phyloP scores from a whole-genome alignment of 179 eudicot genomes.

The Carnegiea gigantea region DNA sequence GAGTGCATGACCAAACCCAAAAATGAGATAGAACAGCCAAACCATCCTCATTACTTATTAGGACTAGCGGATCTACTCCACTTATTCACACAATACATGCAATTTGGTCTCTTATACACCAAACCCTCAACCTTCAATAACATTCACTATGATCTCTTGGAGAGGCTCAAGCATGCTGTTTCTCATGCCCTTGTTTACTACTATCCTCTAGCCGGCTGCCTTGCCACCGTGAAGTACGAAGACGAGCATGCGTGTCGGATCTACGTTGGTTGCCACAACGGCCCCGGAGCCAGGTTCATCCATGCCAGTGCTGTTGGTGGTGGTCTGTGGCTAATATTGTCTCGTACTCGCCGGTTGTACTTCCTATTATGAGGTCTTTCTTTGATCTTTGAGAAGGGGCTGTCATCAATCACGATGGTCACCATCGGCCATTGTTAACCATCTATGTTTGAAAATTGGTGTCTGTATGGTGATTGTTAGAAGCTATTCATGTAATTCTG shows the following conservation, averaged over 20 bases:
- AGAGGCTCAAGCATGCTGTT: slow-evolving; percentile 36
- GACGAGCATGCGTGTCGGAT: slow-evolving; percentile 34
- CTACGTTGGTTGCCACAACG: slow-evolving; percentile 34
- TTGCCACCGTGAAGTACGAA: slow-evolving; percentile 32
- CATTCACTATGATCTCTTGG: slow-evolving; percentile 16
- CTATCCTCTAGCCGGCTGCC: slow-evolving; percentile 51
- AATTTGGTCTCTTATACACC: slow-evolving; percentile 21
- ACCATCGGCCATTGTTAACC: slow-evolving; percentile 34
- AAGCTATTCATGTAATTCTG: too few species aligned
- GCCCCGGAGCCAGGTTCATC: slow-evolving; percentile 44
- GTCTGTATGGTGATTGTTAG: too few species aligned
- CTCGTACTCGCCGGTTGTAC: slow-evolving; percentile 26
- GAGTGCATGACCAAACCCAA: slow-evolving; percentile 7
- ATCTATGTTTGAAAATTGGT: slow-evolving; percentile 20
- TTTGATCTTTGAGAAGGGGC: slow-evolving; percentile 37
- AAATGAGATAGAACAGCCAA: not conserved
- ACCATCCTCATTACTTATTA: slow-evolving; percentile 9
- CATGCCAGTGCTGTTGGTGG: slow-evolving; percentile 28
- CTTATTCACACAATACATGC: slow-evolving; percentile 14
- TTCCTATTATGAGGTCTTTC: slow-evolving; percentile 28
- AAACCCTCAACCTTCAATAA: slow-evolving; percentile 11
- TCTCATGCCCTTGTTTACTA: slow-evolving; percentile 36
- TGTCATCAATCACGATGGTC: slow-evolving; percentile 45
- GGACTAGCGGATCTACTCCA: not conserved
- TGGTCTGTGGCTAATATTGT: slow-evolving; percentile 25